Evolutionary conservation across 2,329 filamentous ascomycete genomes (phyloP).

Genomic region (Fonsecaea erecta): DNA sequence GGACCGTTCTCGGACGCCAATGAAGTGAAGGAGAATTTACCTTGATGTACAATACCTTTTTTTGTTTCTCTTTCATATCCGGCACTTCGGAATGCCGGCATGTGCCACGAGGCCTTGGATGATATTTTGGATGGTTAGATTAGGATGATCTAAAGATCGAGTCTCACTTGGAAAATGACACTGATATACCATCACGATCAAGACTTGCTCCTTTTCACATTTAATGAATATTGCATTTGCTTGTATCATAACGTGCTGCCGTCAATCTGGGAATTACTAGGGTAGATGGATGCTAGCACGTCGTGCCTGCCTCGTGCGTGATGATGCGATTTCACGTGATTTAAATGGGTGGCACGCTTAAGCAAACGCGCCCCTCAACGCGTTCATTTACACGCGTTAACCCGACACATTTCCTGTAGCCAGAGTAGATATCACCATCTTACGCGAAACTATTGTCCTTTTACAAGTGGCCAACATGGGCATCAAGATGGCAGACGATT

Average conservation of each 20-base stretch:
- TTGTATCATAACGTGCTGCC: background rate
- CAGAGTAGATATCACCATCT: background rate
- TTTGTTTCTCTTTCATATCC: slow-evolving; percentile 11
- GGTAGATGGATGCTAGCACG: too few species aligned
- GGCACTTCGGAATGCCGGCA: slow-evolving; percentile 1
- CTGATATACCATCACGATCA: background rate
- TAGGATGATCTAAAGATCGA: slow-evolving; percentile 19
- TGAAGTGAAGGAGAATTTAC: slow-evolving; percentile 44
- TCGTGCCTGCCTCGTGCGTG: background rate
- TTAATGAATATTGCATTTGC: background rate
- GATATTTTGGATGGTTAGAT: slow-evolving; percentile 19
- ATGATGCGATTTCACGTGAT: background rate
- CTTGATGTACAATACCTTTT: slow-evolving; percentile 29
- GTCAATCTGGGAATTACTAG: background rate
- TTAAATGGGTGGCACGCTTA: background rate
- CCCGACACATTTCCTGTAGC: background rate
- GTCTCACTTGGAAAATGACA: background rate
- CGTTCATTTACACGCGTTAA: background rate
- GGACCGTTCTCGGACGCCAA: slow-evolving; percentile 52
- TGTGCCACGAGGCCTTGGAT: slow-evolving; percentile 25
- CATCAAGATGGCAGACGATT: slow-evolving; percentile 40
- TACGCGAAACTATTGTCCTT: background rate
- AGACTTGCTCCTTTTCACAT: background rate
- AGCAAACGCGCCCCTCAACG: background rate
- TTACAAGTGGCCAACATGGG: slow-evolving; percentile 23